Evolutionary conservation across 2,329 filamentous ascomycete species (phyloP), one percentile per base, ranked within the genome.

Genomic region (Nemania sp.): DNA sequence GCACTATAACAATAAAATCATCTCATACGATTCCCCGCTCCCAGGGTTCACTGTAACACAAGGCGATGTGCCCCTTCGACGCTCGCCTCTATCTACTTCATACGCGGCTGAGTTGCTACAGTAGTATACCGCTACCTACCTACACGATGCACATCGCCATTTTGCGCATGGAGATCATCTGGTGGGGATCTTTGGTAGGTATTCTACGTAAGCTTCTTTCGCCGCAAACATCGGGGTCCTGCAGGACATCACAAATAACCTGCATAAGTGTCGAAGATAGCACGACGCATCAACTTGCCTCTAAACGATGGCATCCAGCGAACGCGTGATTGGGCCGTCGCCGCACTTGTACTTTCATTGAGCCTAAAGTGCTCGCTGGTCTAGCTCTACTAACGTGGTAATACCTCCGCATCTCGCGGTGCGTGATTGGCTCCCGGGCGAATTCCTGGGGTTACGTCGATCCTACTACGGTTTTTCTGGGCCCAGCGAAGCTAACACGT

Each of bases 361-460:
- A 68, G 66, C 65, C 66, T 68, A 68, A 68, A 64, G 49, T 50
- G 37, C 20, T 34, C 30, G 3, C 15, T 22, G 11, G 19, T 42
- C 23, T 50, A 43, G 30, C 54, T 26, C 41, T 15, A 34, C 55
- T n/a, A 49, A 46, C 48, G 47, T 51, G 57, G 54, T 43, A 41
- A 48, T 51, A 62, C 61, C 60, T 64, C 60, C 64, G 61, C 63
- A 52, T 57, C 52, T 49, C 54, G 50, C 49, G 19, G 36, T 54
- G 48, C 53, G 49, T 62, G 59, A 61, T 61, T 57, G 59, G 59
- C 45, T 59, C 59, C 33, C 31, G 26, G 34, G 31, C 22, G 43
- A 14, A 37, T 19, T 22, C 30, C 45, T 37, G 49, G 52, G 33
- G 41, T 2, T 42, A 9, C 47, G n/a, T n/a, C n/a, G n/a, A n/a